phyloP scores from a whole-genome alignment of 805 yeast species.

The Myxozyma vanderwaltii region DNA sequence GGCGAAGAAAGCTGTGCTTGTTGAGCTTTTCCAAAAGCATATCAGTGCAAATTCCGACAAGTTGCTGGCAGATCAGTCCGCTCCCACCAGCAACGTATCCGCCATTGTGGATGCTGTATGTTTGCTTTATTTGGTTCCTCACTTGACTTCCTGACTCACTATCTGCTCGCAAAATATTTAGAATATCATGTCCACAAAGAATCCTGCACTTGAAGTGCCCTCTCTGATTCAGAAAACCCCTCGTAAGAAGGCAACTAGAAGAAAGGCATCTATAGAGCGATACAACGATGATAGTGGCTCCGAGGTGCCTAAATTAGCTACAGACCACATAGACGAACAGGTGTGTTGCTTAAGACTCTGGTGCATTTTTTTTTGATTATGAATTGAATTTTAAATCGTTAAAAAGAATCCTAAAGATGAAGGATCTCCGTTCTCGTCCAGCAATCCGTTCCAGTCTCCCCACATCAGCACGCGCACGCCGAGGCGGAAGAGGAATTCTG shows the following conservation, averaged over 20 bases:
- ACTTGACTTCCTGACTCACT: background rate
- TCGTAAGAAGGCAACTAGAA: conserved; percentile 1
- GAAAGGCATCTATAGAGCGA: background rate
- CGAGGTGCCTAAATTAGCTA: no score
- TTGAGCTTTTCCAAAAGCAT: conserved; percentile 51
- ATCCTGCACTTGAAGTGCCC: background rate
- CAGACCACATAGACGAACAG: no score
- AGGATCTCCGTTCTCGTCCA: conserved; percentile 21
- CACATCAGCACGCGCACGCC: background rate
- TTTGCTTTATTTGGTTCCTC: background rate
- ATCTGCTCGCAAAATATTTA: background rate
- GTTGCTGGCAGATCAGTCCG: conserved; percentile 43
- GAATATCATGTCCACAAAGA: background rate
- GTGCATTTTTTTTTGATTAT: background rate
- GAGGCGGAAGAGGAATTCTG: conserved; percentile 7
- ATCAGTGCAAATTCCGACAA: conserved; percentile 53
- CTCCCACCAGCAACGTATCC: conserved; percentile 41
- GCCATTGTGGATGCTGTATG: conserved; percentile 47
- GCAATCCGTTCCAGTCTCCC: conserved; percentile 31
- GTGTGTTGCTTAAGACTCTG: no score
- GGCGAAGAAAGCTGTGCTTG: conserved; percentile 68
- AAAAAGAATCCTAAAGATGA: conserved; percentile 4
- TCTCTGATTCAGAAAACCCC: background rate
- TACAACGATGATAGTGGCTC: background rate
- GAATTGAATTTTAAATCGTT: background rate